phyloP scores from a whole-genome alignment of 2,329 filamentous ascomycete species.

The Penicillium polonicum region DNA sequence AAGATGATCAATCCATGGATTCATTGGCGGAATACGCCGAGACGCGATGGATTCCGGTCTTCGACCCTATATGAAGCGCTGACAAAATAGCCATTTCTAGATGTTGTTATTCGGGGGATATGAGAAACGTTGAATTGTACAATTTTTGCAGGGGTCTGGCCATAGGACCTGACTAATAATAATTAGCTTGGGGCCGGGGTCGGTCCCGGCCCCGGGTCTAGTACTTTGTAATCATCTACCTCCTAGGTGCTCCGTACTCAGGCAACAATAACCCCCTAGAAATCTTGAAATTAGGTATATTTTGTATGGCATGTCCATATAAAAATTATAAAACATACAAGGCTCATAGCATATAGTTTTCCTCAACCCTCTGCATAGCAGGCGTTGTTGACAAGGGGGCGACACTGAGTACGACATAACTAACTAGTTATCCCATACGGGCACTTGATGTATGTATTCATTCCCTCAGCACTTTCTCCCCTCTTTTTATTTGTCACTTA shows the following conservation, averaged over 20 bases:
- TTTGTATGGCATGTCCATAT: background rate
- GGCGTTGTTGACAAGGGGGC: too few species aligned
- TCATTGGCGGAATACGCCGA: conserved; percentile 9
- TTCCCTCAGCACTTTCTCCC: too few species aligned
- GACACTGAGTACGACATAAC: too few species aligned
- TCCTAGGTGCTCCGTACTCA: too few species aligned
- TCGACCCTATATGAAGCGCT: background rate
- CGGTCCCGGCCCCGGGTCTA: too few species aligned
- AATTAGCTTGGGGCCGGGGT: background rate
- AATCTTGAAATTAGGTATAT: background rate
- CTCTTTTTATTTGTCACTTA: too few species aligned
- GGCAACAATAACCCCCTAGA: too few species aligned
- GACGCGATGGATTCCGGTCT: too few species aligned
- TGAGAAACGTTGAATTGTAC: background rate
- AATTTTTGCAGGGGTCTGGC: background rate
- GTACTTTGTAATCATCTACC: background rate
- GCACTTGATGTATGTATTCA: too few species aligned
- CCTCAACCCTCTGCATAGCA: background rate
- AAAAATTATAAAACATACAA: background rate
- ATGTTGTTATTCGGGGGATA: background rate
- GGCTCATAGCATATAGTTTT: background rate
- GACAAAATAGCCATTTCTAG: conserved; percentile 10
- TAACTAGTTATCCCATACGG: too few species aligned
- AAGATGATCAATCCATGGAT: background rate
- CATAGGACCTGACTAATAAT: background rate